A percentile compares a stretch with the other conserved stretches of the same genome.
Conservation (phyloP, 108 stramenopile genomes). For the Skeletonema grethae region DNA sequence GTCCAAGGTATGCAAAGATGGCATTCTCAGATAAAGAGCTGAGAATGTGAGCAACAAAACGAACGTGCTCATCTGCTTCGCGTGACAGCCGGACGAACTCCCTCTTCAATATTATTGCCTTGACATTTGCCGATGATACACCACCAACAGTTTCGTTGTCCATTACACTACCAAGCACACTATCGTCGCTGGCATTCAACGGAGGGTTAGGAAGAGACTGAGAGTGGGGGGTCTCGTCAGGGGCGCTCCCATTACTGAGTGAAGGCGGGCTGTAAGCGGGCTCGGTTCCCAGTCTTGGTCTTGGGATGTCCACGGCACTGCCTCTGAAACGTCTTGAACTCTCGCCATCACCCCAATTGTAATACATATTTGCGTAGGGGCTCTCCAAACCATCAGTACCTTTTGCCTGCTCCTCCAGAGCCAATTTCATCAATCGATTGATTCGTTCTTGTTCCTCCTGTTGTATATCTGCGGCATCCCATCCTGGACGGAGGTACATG, state of each 20-base stretch:
- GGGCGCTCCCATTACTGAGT: neutral
- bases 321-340: conserved; percentile 32
- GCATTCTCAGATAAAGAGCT: conserved; percentile 77
- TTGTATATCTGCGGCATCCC: conserved; percentile 28
- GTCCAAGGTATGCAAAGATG: conserved; percentile 88
- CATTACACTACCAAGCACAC: neutral
- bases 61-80: conserved; percentile 70
- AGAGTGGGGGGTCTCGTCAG: neutral
- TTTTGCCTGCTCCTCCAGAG: conserved; percentile 22
- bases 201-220: neutral
- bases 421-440: conserved; percentile 9
- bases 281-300: neutral
- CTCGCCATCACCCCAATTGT: conserved; percentile 38
- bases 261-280: neutral
- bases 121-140: conserved; percentile 31
- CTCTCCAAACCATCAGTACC: neutral
- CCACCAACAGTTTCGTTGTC: conserved; percentile 15
- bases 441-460: neutral
- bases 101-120: conserved; percentile 39
- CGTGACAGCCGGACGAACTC: conserved; percentile 48
- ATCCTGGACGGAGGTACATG: conserved; percentile 55
- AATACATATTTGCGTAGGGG: conserved; percentile 17
- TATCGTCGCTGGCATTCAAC: neutral
- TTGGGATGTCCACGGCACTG: conserved; percentile 41
- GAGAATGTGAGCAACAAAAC: conserved; percentile 82